Evolutionary conservation across 2,329 filamentous ascomycete genomes (phyloP), one percentile per base, ranked within the genome.

Genomic region (Cercospora berteroae): DNA sequence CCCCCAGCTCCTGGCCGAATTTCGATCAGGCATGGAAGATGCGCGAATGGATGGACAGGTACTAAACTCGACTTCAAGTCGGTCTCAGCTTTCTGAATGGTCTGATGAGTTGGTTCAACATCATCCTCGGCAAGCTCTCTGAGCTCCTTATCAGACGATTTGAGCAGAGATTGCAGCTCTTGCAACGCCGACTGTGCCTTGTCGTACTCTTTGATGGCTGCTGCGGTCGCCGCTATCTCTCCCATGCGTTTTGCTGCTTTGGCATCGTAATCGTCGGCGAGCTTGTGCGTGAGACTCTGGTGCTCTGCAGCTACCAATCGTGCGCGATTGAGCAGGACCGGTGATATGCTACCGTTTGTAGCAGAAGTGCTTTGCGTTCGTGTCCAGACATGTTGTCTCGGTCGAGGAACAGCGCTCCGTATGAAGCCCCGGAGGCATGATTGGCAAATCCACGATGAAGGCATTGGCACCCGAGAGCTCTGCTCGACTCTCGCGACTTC

Each of bases 1-100:
- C 95, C 95, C 42, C 95, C 95, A 0, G 93, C 94, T 0, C 95
- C 95, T 0, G 95, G 95, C 0, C 94, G 88, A 67, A 99, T 91
- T 80, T 99, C 95, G 50, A 99, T 81, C 70, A 99, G 85, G 79
- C 94, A 98, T 63, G 94, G 93, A 73, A 98, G 86, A 69, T 93
- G 87, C 33, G 92, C 92, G 77, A 97, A 99, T 2, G 94, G 92
- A 78, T 99, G 94, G 48, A 88, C 87, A 0, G 95, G 95, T 16
- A 96, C 91, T 63, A 99, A 85, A 56, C 91, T 88, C 23, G 86
- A 87, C 27, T 92, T 92, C 52, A 99, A 85, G 39, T 86, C 87
- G 42, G 84, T 84, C 0, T 88, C 88, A 27, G 96, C 85, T 0
- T 80, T 77, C 2, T 85, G 83, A 25, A 97, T 85, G 66, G 86